Base-by-base conservation (phyloP, 1,284 basidiomycete species). In the Puccinia coronata region DNA sequence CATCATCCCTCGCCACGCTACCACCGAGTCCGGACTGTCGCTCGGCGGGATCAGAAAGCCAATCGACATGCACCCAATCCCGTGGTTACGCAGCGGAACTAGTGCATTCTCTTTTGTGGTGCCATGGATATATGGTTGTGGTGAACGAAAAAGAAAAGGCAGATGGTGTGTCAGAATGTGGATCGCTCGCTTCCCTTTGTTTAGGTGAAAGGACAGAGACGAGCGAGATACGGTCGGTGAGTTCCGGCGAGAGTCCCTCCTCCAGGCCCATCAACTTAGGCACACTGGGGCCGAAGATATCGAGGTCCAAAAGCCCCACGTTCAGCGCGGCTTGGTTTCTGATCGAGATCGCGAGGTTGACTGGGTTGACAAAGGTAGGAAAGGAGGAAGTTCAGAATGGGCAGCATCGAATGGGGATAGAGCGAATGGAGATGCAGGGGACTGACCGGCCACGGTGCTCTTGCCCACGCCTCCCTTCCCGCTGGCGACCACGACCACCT, bases 381-480 rank as follows among this genome's bases (percentile, higher is more conserved):
- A 36, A 59, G 51, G 31, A 25, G 11, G 41, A 51, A 59, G 47
- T 36, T n/a, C n/a, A n/a, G 18, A 36, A 34, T 69, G 39, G 36
- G 34, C 20, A 34, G 53, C 12, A 18, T 47, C 1, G 20, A 14
- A 8, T 14, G 43, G 5, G n/a, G 20, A 41, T 20, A 65, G 67
- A 49, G 76, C 67, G 79, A 80, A 49, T 18, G 70, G 25, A 9
- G 31, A 61, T 36, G 59, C 12, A 57, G 55, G 31, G 18, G 61
- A 86, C 88, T 67, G 82, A 94, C 94, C 92, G 71, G 96, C 93
- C 49, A 98, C 89, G 0, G 96, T 98, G 83, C 93, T 96, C 87
- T 99, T 99, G 9, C 96, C 96, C 0, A 98, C 96, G 1, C 96
- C 96, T 49, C 96, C 97, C 85, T 98, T 98, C 20, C 95, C 96